Base-by-base conservation (phyloP, 176 grass and related monocot species). In the Bonia amplexicaulis region DNA sequence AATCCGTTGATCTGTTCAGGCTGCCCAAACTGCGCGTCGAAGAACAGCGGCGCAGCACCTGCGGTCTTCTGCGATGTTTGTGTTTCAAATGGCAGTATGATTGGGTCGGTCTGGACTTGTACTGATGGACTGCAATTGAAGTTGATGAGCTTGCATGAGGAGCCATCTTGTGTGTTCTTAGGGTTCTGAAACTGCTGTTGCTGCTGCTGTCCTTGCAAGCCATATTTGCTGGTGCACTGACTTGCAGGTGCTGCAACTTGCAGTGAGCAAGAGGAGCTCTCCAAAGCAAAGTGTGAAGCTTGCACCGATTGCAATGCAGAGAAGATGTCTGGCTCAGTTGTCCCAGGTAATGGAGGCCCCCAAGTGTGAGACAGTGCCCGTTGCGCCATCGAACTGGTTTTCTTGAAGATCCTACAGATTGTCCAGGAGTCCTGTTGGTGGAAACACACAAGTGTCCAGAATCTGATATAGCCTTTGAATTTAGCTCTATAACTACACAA, bases 361-460 rank as follows among this genome's bases (percentile, higher is more conserved):
- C 91, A 91, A 9, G 88, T 79, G 45, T 94, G 90, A 39, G 82
- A 89, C 7, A 99, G 66, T 12, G 86, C 92, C 80, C 87, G 82
- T 14, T 99, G 97, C 22, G 97, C 93, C 92, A 88, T 86, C 8
- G 92, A 99, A 55, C 84, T 99, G 53, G 79, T 94, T 70, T 99
- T 99, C 92, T 92, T 94, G 82, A 99, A 99, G 81, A 99, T 99
- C 62, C 88, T 96, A 22, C 93, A 99, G 27, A 99, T 96, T 14
- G 97, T 92, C 97, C 93, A 99, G 35, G 86, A 93, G 71, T 99
- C 97, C 93, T 99, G 85, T 86, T 91, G 73, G 84, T 9, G 20
- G 81, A 12, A 71, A 58, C 31, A 64, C 67, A 81, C 59, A 39
- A 51, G 27, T 16, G 3, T 13, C 15, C 12, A 89, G 83, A 79